Evolutionary conservation across 176 grass and related monocot genomes (phyloP).

Genomic region (Chloris gayana): DNA sequence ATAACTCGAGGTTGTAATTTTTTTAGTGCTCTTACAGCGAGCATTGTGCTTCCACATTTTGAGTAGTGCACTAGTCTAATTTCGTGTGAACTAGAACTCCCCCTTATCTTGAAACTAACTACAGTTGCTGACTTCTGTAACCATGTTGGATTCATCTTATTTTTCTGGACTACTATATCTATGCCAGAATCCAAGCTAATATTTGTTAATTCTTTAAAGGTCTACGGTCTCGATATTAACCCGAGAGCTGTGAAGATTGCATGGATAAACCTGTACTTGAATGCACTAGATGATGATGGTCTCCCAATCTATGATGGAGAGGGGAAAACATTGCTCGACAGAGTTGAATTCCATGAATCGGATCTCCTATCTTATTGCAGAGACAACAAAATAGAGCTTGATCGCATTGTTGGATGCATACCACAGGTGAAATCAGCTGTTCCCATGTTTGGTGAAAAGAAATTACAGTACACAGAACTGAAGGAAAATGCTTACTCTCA

Average conservation of each 20-base stretch:
- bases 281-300: slow-evolving; percentile 88
- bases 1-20: neutral
- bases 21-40: neutral
- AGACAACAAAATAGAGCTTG: slow-evolving; percentile 89
- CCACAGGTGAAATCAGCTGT: slow-evolving; percentile 72
- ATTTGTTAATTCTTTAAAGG: slow-evolving; percentile 53
- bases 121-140: neutral
- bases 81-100: neutral
- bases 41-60: neutral
- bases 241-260: slow-evolving; percentile 97
- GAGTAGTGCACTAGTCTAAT: neutral
- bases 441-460: slow-evolving; percentile 12
- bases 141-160: neutral
- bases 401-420: slow-evolving; percentile 97
- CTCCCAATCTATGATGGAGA: slow-evolving; percentile 71
- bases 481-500: slow-evolving; percentile 1
- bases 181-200: slow-evolving; percentile 17
- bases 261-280: slow-evolving; percentile 97
- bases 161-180: neutral
- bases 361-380: slow-evolving; percentile 97
- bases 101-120: neutral
- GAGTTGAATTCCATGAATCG: slow-evolving; percentile 98
- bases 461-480: neutral
- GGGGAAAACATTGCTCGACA: slow-evolving; percentile 90
- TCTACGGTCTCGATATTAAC: slow-evolving; percentile 98